Evolutionary conservation across 2,329 filamentous ascomycete genomes (phyloP), one percentile per base, ranked within the genome.

Genomic region (Ceratocystis alfenasii): DNA sequence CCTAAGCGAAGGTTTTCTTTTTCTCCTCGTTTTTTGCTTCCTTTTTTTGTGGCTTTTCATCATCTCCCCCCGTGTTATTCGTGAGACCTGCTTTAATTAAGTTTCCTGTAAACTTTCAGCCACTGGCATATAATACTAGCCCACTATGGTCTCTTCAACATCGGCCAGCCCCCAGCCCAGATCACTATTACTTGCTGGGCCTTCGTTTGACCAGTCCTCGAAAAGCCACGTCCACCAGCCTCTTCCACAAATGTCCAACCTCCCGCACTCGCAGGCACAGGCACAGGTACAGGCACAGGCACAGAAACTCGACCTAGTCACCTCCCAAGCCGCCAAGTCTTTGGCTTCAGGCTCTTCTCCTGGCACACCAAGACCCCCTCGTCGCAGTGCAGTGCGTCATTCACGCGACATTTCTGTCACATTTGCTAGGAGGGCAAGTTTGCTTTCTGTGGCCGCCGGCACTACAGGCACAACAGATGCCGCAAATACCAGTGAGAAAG

Each of bases 321-420:
- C 55, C 55, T 20, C 55, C 33, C 25, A 5, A 50, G 3, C 20
- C 3, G 20, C 41, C 25, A 20, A 25, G 17, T 63, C 61, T 12
- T n/a, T 41, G 25, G 1, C 28, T 12, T 17, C 60, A n/a, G 4
- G 22, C 48, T 25, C 60, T 22, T 62, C 36, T 33, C n/a, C 61
- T n/a, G 28, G 44, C 25, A 63, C 61, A 50, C 55, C 28, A 46
- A 48, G 41, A 41, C 61, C 45, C 12, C 17, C 46, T 12, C 61
- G 44, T 15, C 17, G 44, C 25, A 48, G 20, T n/a, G 41, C 61
- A 25, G 41, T 63, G 41, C 44, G 61, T 48, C 61, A 63, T 48
- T 36, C 46, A 45, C 41, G 61, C 22, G 17, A 63, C 25, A 20
- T 33, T 41, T 12, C n/a, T 48, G 44, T 50, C 8, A 33, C 44